Evolutionary conservation across 768 basidiomycete species (phyloP).

Genomic region (Hygrophorus pudorinus): DNA sequence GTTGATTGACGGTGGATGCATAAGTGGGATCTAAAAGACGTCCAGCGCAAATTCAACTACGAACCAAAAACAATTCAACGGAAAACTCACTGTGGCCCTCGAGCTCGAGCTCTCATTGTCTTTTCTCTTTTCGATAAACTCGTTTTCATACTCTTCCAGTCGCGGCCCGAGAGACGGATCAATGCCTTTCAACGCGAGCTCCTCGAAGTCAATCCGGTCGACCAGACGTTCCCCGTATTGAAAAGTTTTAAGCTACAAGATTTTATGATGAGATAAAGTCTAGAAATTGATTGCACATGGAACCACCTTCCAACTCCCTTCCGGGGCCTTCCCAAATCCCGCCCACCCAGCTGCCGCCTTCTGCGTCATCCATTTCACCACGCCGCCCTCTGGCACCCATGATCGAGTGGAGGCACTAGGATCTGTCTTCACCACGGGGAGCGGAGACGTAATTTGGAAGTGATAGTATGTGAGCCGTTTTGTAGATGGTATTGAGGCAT

Average conservation of each 20-base stretch:
- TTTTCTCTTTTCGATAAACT: conserved; percentile 10
- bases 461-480: conserved; percentile 31
- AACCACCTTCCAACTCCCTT: conserved; percentile 67
- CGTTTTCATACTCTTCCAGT: conserved; percentile 21
- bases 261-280: background rate
- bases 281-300: conserved; percentile 1
- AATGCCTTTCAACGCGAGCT: conserved; percentile 62
- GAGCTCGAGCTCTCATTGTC: conserved; percentile 9
- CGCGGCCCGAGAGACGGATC: conserved; percentile 62
- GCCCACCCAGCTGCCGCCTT: conserved; percentile 56
- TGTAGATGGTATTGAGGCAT: background rate
- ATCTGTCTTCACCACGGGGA: too few relatives aligned
- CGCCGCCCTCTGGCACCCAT: conserved; percentile 29
- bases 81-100: conserved; percentile 7
- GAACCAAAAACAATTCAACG: background rate
- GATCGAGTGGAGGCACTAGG: conserved; percentile 9
- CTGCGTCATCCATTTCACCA: conserved; percentile 35
- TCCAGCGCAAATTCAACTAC: conserved; percentile 1
- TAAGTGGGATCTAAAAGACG: conserved; percentile 45
- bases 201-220: conserved; percentile 73
- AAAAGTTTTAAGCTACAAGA: conserved; percentile 53
- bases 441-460: conserved; percentile 24
- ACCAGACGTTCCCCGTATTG: conserved; percentile 56
- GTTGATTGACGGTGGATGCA: conserved; percentile 44
- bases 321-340: conserved; percentile 52